Evolutionary conservation across 768 basidiomycete genomes (phyloP).

Genomic region (Amanita muscaria): DNA sequence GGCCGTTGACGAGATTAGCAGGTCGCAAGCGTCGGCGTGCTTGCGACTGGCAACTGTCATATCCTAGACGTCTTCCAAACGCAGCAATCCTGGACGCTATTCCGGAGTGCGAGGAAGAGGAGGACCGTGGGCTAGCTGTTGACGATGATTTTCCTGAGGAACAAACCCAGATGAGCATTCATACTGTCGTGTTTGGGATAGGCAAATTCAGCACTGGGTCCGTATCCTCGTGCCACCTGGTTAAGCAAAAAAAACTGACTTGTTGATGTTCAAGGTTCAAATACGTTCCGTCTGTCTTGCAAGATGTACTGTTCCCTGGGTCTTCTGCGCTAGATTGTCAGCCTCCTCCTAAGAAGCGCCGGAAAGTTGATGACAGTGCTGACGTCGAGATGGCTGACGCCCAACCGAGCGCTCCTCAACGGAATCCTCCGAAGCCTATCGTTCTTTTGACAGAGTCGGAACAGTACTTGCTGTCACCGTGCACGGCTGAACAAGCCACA

Average conservation of each 20-base stretch:
- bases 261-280: conserved; percentile 34
- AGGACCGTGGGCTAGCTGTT: conserved; percentile 8
- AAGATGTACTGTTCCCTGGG: conserved; percentile 36
- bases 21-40: conserved; percentile 36
- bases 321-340: conserved; percentile 12
- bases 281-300: conserved; percentile 37
- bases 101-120: conserved; percentile 26
- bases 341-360: conserved; percentile 29
- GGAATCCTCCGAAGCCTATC: background rate
- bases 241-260: conserved; percentile 1
- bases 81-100: conserved; percentile 33
- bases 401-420: background rate
- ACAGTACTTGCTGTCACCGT: conserved; percentile 1
- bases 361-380: conserved; percentile 12
- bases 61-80: conserved; percentile 27
- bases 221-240: conserved; percentile 14
- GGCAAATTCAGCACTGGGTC: conserved; percentile 38
- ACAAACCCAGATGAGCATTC: conserved; percentile 34
- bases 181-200: conserved; percentile 42
- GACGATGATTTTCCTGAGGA: conserved; percentile 13
- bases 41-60: conserved; percentile 24
- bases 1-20: conserved; percentile 24
- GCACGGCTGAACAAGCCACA: background rate
- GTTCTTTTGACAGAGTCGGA: conserved; percentile 2
- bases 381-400: conserved; percentile 5